Conservation (phyloP, 345 rosid species). For the Atalantia buxifolia region DNA sequence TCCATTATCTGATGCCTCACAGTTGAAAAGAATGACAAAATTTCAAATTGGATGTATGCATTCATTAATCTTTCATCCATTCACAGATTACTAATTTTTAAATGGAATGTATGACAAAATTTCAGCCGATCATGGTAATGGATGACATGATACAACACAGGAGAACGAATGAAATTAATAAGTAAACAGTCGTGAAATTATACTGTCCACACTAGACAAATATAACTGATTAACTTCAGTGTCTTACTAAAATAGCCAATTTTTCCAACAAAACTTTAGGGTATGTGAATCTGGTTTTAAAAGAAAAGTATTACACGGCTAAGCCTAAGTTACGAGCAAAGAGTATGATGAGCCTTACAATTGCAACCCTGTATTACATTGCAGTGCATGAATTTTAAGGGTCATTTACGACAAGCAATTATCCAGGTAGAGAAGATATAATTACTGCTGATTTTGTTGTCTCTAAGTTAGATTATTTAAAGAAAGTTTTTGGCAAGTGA, state of each 20-base stretch:
- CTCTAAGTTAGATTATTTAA: constrained; percentile 32
- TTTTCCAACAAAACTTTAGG: neutral
- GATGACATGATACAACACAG: no score
- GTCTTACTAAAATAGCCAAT: neutral
- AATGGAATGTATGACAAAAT: no score
- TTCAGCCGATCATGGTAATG: no score
- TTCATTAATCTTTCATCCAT: no score
- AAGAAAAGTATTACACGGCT: neutral
- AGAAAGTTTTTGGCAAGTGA: no score
- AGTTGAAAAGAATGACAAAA: no score
- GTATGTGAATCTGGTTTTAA: neutral
- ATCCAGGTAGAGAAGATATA: neutral
- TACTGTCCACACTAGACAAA: no score
- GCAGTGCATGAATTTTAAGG: neutral
- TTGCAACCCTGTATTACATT: neutral
- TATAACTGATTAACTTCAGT: no score
- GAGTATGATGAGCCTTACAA: neutral
- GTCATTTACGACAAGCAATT: neutral
- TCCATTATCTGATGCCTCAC: neutral
- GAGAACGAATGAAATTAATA: no score
- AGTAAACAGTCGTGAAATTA: no score
- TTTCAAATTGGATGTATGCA: no score
- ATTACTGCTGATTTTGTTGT: constrained; percentile 72
- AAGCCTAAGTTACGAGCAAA: neutral
- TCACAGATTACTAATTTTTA: no score